phyloP scores from a whole-genome alignment of 1,284 basidiomycete species.

The Hemileia vastatrix region DNA sequence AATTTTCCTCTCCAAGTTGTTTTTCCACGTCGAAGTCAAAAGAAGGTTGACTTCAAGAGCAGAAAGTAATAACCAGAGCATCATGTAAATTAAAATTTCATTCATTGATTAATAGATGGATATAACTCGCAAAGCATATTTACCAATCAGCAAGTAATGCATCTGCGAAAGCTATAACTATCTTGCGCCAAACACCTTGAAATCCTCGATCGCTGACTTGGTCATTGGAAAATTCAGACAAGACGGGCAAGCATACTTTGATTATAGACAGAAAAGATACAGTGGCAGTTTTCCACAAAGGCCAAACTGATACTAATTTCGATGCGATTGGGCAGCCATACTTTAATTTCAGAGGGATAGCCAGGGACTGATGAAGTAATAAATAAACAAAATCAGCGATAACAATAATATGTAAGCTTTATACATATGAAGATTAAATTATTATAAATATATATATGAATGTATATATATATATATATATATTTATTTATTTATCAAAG shows the following conservation, averaged over 20 bases:
- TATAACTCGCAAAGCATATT: conserved; percentile 31
- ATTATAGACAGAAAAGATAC: conserved; percentile 28
- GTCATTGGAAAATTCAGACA: not conserved
- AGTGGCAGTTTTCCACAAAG: conserved; percentile 76
- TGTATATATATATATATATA: too few species aligned
- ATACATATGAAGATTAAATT: too few species aligned
- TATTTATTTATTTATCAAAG: conserved; percentile 21
- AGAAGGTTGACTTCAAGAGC: conserved; percentile 44
- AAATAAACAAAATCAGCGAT: not conserved
- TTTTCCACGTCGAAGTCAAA: conserved; percentile 55
- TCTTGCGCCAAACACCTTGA: conserved; percentile 71
- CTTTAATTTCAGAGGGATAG: conserved; percentile 82
- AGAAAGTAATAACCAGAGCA: conserved; percentile 45
- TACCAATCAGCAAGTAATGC: conserved; percentile 77
- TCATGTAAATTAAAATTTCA: not conserved
- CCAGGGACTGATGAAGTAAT: conserved; percentile 57
- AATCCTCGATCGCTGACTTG: conserved; percentile 55
- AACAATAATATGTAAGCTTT: too few species aligned
- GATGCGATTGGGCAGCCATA: conserved; percentile 83
- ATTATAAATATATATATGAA: too few species aligned
- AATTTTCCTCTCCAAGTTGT: conserved; percentile 72
- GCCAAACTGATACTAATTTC: conserved; percentile 70
- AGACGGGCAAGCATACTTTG: not conserved
- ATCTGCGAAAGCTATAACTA: conserved; percentile 72
- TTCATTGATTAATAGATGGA: too few species aligned